phyloP scores from a whole-genome alignment of 345 rosid species.

The Draba incana region DNA sequence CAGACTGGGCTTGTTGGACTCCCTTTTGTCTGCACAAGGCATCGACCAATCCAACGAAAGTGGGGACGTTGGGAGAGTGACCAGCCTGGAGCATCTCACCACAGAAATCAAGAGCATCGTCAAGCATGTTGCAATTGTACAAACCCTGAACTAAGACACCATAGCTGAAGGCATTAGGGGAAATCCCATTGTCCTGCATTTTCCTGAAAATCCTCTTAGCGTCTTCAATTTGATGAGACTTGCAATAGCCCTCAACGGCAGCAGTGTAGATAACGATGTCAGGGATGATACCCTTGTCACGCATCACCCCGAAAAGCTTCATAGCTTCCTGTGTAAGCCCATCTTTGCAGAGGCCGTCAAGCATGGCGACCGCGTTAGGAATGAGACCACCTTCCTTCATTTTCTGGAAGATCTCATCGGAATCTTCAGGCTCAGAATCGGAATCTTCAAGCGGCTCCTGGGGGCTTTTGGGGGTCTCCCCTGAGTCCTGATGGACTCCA shows the following conservation, averaged over 20 bases:
- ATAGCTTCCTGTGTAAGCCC: conserved; percentile 89
- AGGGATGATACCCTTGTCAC: conserved; percentile 85
- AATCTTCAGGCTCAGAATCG: conserved; percentile 53
- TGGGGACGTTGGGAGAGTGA: conserved; percentile 75
- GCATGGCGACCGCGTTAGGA: conserved; percentile 93
- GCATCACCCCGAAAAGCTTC: conserved; percentile 83
- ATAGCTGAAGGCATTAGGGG: conserved; percentile 76
- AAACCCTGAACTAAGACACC: conserved; percentile 69
- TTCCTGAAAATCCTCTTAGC: conserved; percentile 86
- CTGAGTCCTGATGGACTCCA: conserved; percentile 44
- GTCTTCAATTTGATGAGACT: conserved; percentile 73
- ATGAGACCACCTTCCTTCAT: conserved; percentile 94
- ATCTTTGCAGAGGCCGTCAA: conserved; percentile 94
- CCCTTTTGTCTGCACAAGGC: conserved; percentile 67
- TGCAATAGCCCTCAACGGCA: conserved; percentile 88
- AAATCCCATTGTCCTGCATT: conserved; percentile 68
- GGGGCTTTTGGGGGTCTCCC: conserved; percentile 25
- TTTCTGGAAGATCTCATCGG: conserved; percentile 69
- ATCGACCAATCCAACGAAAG: conserved; percentile 88
- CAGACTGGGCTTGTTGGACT: conserved; percentile 57
- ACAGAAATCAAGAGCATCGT: conserved; percentile 64
- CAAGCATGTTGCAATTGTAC: conserved; percentile 52
- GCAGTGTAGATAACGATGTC: conserved; percentile 93
- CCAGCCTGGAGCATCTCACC: conserved; percentile 85
- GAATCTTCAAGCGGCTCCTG: conserved; percentile 48